These are phyloP conservation scores for Aquilaria yunnanensis DNA, from an alignment of 345 rosid genomes.

Conservation along the genomic window DNA sequence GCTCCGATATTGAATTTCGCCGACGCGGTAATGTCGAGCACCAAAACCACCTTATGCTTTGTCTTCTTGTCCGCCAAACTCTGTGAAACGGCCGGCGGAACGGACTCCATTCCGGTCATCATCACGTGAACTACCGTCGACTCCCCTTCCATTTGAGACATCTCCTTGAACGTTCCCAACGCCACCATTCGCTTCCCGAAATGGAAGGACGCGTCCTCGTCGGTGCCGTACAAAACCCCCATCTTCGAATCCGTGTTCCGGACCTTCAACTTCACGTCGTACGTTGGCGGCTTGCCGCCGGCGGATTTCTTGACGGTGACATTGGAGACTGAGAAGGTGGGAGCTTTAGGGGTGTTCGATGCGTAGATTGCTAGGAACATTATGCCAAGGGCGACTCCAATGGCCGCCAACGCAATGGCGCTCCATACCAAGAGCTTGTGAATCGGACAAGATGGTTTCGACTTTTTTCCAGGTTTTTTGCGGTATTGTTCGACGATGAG, in stretches of 20 bases:
- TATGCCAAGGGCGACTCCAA: slow-evolving; percentile 18
- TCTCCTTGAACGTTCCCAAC: slow-evolving; percentile 24
- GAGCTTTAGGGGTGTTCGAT: slow-evolving; percentile 17
- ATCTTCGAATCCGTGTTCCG: slow-evolving; percentile 32
- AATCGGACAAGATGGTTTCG: neutral
- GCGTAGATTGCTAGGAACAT: slow-evolving; percentile 5
- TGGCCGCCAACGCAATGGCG: slow-evolving; percentile 14
- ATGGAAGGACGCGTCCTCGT: slow-evolving; percentile 19
- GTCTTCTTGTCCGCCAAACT: slow-evolving; percentile 16
- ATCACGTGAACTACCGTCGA: slow-evolving; percentile 13
- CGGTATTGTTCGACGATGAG: slow-evolving; percentile 47
- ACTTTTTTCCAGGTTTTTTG: slow-evolving; percentile 22
- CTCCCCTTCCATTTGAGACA: slow-evolving; percentile 20
- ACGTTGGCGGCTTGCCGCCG: slow-evolving; percentile 3
- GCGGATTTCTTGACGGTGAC: slow-evolving; percentile 11
- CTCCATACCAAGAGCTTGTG: slow-evolving; percentile 16
- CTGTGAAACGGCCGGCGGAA: slow-evolving; percentile 11
- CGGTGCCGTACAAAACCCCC: slow-evolving; percentile 23
- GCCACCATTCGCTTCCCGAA: slow-evolving; percentile 37
- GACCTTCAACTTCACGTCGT: slow-evolving; percentile 20
- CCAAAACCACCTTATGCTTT: slow-evolving; percentile 19
- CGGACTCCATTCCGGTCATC: slow-evolving; percentile 13
- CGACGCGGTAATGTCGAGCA: slow-evolving; percentile 19
- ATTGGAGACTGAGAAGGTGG: slow-evolving; percentile 17
- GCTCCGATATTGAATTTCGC: slow-evolving; percentile 22